Base-by-base conservation (phyloP, 495 filamentous ascomycete genomes). In the Penicillium turbatum region DNA sequence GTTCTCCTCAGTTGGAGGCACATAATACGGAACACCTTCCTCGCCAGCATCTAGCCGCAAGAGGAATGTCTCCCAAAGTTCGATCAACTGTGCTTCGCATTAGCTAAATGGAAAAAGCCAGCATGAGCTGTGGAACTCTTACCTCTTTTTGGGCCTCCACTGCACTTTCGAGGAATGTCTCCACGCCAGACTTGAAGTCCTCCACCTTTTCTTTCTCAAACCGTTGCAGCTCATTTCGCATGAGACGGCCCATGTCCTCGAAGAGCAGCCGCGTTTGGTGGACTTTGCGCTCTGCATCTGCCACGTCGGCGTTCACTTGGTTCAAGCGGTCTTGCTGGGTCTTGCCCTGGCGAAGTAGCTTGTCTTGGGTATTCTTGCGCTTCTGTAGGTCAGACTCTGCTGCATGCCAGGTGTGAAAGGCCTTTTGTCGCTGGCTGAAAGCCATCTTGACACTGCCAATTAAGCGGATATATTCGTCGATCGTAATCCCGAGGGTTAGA, bases 121-220 rank as follows among this genome's bases (percentile, higher is more conserved):
- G 48, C 5, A 24, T 2, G 12, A 21, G 49, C 19, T 26, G 40
- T 30, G 7, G 29, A 26, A 21, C 71, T 82, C 64, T 43, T 68
- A 92, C 93, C 86, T 98, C 93, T 73, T 98, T 98, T 76, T 98
- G 93, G 47, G 90, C 95, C 74, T 98, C 93, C 3, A 98, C 90
- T 7, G 92, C 89, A 53, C 92, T 88, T 73, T 98, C 93, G 58
- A 98, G 74, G 69, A 92, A 98, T 0, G 93, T 98, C 75, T 98
- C 93, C 2, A 98, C 92, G 0, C 90, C 95, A 54, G 87, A 92
- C 76, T 97, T 98, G 72, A 98, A 98, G 68, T 98, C 93, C 67
- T 98, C 93, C 7, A 98, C 93, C 76, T 98, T 98, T 74, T 98
- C 93, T 60, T 82, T 82, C 75, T 97, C 93, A 62, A 98, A 98